These are phyloP conservation scores for Tylopilus subfusipes DNA, from an alignment of 768 basidiomycete species.

Conservation along the genomic window DNA sequence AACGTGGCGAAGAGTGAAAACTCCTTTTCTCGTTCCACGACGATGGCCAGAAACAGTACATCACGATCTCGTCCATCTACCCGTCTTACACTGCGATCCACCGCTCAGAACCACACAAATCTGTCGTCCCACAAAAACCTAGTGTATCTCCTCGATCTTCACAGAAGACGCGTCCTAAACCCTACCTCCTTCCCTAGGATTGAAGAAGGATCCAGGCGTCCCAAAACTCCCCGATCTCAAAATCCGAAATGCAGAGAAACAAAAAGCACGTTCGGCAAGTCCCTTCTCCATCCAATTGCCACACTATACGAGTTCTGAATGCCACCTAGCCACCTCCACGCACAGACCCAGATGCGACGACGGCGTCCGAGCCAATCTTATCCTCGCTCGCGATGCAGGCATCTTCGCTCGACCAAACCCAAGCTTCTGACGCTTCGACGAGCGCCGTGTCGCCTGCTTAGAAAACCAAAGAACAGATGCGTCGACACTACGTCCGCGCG, in stretches of 20 bases:
- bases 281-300: not conserved
- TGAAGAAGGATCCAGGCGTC: slow-evolving; percentile 87
- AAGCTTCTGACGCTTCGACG: slow-evolving; percentile 23
- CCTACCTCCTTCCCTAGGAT: slow-evolving; percentile 41
- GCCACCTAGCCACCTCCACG: slow-evolving; percentile 21
- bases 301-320: not conserved
- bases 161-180: slow-evolving; percentile 6
- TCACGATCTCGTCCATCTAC: slow-evolving; percentile 23
- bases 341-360: slow-evolving; percentile 56
- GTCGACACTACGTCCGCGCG: slow-evolving; percentile 71
- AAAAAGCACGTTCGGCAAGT: slow-evolving; percentile 42
- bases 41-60: no score
- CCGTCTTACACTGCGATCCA: not conserved
- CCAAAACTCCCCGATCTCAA: slow-evolving; percentile 79
- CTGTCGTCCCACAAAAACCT: slow-evolving; percentile 23
- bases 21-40: no score
- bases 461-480: slow-evolving; percentile 67
- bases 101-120: slow-evolving; percentile 24
- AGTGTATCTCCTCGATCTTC: slow-evolving; percentile 14
- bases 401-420: slow-evolving; percentile 23
- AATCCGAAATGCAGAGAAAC: slow-evolving; percentile 49
- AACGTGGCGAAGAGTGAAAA: no score
- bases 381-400: slow-evolving; percentile 57
- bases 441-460: slow-evolving; percentile 29
- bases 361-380: slow-evolving; percentile 73